These are phyloP conservation scores for Acmispon strigosus DNA, from an alignment of 306 rosid genomes.

Conservation along the genomic window DNA sequence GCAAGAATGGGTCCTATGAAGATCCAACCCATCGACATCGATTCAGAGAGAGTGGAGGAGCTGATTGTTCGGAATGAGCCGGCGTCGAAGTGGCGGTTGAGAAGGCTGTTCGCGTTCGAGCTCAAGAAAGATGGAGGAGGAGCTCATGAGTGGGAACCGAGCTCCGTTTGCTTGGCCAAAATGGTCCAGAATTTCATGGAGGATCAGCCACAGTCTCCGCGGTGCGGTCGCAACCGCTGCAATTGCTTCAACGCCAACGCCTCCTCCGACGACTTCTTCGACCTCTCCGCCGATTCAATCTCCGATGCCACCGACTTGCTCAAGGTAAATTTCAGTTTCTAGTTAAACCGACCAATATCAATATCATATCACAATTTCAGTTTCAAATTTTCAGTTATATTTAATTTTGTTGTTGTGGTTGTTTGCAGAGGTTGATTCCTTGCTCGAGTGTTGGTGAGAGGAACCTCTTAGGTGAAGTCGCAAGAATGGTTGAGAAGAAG, in stretches of 20 bases:
- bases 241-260: slow-evolving; percentile 86
- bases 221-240: slow-evolving; percentile 85
- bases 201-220: slow-evolving; percentile 36
- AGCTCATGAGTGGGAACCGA: slow-evolving; percentile 62
- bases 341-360: too few species aligned
- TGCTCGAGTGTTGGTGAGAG: slow-evolving; percentile 77
- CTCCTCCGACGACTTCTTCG: slow-evolving; percentile 70
- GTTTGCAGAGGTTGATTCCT: slow-evolving; percentile 49
- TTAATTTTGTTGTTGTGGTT: not conserved
- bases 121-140: slow-evolving; percentile 31
- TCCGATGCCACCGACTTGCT: slow-evolving; percentile 57
- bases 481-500: slow-evolving; percentile 75
- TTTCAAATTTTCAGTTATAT: not conserved
- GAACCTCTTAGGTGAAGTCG: slow-evolving; percentile 71
- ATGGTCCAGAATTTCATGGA: slow-evolving; percentile 92
- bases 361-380: not conserved
- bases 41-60: slow-evolving; percentile 45
- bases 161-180: slow-evolving; percentile 78
- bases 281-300: slow-evolving; percentile 43
- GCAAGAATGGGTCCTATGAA: slow-evolving; percentile 71
- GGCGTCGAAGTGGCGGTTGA: slow-evolving; percentile 66
- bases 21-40: slow-evolving; percentile 84
- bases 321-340: slow-evolving; percentile 57
- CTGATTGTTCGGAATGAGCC: slow-evolving; percentile 63
- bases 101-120: slow-evolving; percentile 58